Percentiles rank a stretch among this genome's conserved stretches.
These are phyloP conservation scores for Hirschfeldia incana DNA, from an alignment of 345 rosid species.

Conservation along the genomic window DNA sequence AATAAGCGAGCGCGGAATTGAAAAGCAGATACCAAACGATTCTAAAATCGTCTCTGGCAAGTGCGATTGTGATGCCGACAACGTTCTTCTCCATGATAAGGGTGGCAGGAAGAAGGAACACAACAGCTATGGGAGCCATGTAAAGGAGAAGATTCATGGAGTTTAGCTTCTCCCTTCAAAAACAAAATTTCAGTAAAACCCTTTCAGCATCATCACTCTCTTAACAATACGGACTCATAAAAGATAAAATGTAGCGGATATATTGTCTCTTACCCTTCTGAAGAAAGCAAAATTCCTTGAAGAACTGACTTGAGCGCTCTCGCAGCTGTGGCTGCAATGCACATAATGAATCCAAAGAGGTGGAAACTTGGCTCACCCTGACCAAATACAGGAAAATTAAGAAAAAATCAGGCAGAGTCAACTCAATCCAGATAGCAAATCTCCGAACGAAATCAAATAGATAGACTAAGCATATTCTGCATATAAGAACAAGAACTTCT, in stretches of 20 bases:
- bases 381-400: neutral
- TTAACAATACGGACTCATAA: neutral
- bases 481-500: neutral
- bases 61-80: constrained; percentile 41
- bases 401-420: neutral
- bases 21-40: constrained; percentile 53
- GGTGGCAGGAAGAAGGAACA: constrained; percentile 54
- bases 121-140: constrained; percentile 59
- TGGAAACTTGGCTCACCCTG: constrained; percentile 82
- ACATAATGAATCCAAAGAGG: constrained; percentile 67
- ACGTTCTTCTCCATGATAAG: constrained; percentile 57
- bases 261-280: constrained; percentile 57
- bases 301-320: constrained; percentile 77
- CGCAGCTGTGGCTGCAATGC: constrained; percentile 71
- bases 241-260: neutral
- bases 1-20: constrained; percentile 55
- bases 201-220: constrained; percentile 10
- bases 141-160: constrained; percentile 59
- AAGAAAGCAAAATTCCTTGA: constrained; percentile 71
- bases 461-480: constrained; percentile 4
- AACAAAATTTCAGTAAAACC: neutral
- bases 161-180: constrained; percentile 57
- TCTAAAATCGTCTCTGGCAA: constrained; percentile 54
- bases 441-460: neutral
- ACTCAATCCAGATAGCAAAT: neutral